These are phyloP conservation scores for Tulasnella calospora DNA, from an alignment of 768 basidiomycete genomes.

Conservation along the genomic window DNA sequence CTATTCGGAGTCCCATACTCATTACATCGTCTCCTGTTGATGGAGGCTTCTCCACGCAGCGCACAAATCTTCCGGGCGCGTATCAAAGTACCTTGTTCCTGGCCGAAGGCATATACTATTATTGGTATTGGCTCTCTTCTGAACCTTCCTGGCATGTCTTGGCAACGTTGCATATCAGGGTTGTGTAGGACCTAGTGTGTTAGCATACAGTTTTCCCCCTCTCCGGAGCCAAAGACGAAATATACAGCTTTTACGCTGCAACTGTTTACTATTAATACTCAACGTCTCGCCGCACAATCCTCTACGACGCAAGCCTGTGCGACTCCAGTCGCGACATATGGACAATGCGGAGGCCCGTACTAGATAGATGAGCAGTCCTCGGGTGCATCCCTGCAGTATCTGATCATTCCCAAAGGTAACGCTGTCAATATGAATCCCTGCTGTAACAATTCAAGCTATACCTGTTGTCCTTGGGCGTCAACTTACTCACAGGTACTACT, in stretches of 20 bases:
- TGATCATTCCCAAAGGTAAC: neutral
- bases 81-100: no score
- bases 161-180: neutral
- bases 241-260: neutral
- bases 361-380: neutral
- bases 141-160: neutral
- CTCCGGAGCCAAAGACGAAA: neutral
- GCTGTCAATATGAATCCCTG: neutral
- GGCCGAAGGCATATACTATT: neutral
- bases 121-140: neutral
- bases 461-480: neutral
- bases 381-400: neutral
- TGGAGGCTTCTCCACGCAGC: neutral
- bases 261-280: neutral
- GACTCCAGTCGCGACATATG: neutral
- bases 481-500: neutral
- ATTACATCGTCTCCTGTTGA: neutral
- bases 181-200: neutral
- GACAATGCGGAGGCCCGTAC: neutral
- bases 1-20: neutral
- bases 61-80: no score
- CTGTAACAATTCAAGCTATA: neutral
- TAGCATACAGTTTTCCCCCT: neutral
- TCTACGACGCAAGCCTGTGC: neutral
- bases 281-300: neutral